Percentiles rank a stretch among this genome's conserved stretches.
These are phyloP conservation scores for Starmerella lactis-condensi DNA, from an alignment of 805 yeast species.

Conservation along the genomic window DNA sequence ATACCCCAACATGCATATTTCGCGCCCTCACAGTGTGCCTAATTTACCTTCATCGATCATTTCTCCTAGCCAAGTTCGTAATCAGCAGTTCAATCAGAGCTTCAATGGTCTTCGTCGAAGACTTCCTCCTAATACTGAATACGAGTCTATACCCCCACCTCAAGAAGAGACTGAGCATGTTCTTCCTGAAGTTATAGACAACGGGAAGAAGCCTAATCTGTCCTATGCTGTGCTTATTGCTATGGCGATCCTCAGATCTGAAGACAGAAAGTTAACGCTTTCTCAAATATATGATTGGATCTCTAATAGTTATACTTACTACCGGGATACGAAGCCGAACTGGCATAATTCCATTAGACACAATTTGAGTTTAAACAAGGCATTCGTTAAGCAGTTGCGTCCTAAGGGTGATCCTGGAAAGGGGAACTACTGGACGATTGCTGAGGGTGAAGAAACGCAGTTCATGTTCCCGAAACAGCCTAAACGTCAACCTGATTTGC, in stretches of 20 bases:
- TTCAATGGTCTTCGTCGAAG: not conserved
- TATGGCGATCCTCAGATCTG: slow-evolving; percentile 75
- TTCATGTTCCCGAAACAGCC: slow-evolving; percentile 36
- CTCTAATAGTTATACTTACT: slow-evolving; percentile 63
- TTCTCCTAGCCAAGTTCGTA: not conserved
- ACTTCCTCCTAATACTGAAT: no score
- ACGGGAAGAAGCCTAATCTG: slow-evolving; percentile 70
- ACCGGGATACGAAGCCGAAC: slow-evolving; percentile 70
- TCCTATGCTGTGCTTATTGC: slow-evolving; percentile 89
- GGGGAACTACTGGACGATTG: slow-evolving; percentile 87
- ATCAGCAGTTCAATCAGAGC: not conserved
- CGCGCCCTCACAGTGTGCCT: no score
- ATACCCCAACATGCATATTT: no score
- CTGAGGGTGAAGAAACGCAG: slow-evolving; percentile 61
- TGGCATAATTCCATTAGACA: slow-evolving; percentile 98
- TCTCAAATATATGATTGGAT: slow-evolving; percentile 89
- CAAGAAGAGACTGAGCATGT: no score
- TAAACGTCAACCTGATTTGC: no score
- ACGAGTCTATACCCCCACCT: slow-evolving; percentile 14
- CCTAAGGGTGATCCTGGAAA: slow-evolving; percentile 41
- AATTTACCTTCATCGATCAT: no score
- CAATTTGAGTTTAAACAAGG: slow-evolving; percentile 79
- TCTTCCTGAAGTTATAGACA: slow-evolving; percentile 31
- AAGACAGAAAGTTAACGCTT: slow-evolving; percentile 47
- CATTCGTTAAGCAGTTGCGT: slow-evolving; percentile 76